phyloP scores from a whole-genome alignment of 176 grass and related monocot genomes.

The Oryza officinalis region DNA sequence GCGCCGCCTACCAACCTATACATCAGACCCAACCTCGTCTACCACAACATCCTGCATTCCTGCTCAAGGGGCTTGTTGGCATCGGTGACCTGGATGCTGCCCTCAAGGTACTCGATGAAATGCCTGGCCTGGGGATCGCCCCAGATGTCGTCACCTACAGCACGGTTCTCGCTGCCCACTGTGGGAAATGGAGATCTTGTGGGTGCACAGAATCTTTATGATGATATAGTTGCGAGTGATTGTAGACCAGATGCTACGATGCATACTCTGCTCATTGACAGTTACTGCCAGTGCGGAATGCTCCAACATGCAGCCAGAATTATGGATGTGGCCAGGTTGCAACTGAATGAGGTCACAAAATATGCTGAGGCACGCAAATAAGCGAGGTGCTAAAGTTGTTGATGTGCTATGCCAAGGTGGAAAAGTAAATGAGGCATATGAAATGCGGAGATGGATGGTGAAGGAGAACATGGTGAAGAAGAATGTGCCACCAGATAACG shows the following conservation, averaged over 20 bases:
- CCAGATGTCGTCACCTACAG: constrained; percentile 52
- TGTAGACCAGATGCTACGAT: constrained; percentile 55
- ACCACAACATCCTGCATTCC: no score
- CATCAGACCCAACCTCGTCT: constrained; percentile 62
- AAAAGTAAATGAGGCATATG: constrained; percentile 56
- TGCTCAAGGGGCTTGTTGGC: not conserved
- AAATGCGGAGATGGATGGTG: constrained; percentile 59
- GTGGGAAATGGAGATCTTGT: constrained; percentile 46
- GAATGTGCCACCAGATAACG: constrained; percentile 64
- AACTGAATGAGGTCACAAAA: no score
- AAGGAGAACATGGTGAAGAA: constrained; percentile 31
- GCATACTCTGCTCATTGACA: constrained; percentile 62
- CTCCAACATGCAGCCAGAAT: constrained; percentile 57
- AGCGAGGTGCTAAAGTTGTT: constrained; percentile 56
- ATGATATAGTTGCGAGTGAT: constrained; percentile 44
- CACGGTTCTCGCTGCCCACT: not conserved
- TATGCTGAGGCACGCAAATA: no score
- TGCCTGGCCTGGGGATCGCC: constrained; percentile 53
- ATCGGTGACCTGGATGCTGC: constrained; percentile 43
- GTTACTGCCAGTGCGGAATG: constrained; percentile 44
- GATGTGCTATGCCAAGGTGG: constrained; percentile 62
- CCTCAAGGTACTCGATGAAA: constrained; percentile 64
- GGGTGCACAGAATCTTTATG: constrained; percentile 47
- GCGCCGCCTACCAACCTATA: not conserved
- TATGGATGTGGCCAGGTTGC: constrained; percentile 37